Base-by-base conservation (phyloP, 495 filamentous ascomycete genomes). In the Bryoglossum gracile region DNA sequence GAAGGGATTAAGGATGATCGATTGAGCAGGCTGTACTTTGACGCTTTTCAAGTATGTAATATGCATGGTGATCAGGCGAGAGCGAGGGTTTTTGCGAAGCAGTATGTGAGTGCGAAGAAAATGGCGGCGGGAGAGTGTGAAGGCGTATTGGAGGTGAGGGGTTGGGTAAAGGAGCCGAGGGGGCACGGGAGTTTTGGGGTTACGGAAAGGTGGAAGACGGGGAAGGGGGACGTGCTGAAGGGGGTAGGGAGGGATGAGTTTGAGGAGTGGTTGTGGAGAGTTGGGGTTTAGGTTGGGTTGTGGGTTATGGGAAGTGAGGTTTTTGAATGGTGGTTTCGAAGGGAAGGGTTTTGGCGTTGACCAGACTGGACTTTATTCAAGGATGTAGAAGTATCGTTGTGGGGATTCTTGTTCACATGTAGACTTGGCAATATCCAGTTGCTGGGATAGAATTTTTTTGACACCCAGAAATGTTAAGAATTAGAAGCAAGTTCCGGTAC, bases 261-360 rank as follows among this genome's bases (percentile, higher is more conserved):
- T 53, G 67, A 72, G 25, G 60, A 57, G 40, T 74, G 71, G 71
- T 44, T 74, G 21, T 74, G 68, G 65, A 68, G 61, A 57, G 50
- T 56, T 23, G 19, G 46, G 25, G 23, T 40, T 50, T 62, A 50
- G 51, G 51, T 13, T 34, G 13, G 4, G 3, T 35, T 21, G n/a
- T n/a, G n/a, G n/a, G n/a, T n/a, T n/a, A n/a, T n/a, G n/a, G n/a
- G n/a, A n/a, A n/a, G n/a, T n/a, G n/a, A n/a, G n/a, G n/a, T n/a
- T n/a, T n/a, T n/a, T n/a, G n/a, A n/a, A n/a, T n/a, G n/a, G n/a
- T n/a, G n/a, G n/a, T n/a, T n/a, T n/a, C n/a, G n/a, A n/a, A n/a
- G n/a, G n/a, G n/a, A n/a, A n/a, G n/a, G n/a, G n/a, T n/a, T n/a
- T n/a, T n/a, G n/a, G n/a, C n/a, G n/a, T n/a, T n/a, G n/a, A n/a